Conservation (phyloP, 148 eudicot genomes). For the Suaeda aralocaspica region DNA sequence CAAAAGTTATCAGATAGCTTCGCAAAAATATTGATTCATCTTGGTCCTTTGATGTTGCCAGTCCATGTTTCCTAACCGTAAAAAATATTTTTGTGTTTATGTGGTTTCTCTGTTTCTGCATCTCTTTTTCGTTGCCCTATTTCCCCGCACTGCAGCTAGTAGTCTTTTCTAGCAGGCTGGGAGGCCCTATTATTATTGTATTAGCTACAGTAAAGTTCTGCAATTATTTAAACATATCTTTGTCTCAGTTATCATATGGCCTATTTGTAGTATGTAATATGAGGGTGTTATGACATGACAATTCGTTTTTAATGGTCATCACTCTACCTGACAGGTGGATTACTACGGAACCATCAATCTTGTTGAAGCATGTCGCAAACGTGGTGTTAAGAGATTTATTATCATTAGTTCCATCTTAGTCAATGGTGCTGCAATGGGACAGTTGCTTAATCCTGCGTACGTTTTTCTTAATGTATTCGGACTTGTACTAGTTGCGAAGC, state of each 20-base stretch:
- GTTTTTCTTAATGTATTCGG: slow-evolving; percentile 84
- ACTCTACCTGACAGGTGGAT: slow-evolving; percentile 55
- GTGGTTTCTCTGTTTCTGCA: neutral
- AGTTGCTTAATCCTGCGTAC: slow-evolving; percentile 84
- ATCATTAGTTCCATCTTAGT: slow-evolving; percentile 84
- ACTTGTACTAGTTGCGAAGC: slow-evolving; percentile 77
- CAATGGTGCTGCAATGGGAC: slow-evolving; percentile 99
- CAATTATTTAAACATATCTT: neutral
- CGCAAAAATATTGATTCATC: neutral
- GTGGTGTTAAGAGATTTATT: slow-evolving; percentile 67
- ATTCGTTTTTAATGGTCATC: neutral
- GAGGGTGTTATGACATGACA: neutral
- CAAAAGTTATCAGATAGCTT: no score
- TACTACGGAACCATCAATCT: slow-evolving; percentile 85
- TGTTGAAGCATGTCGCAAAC: slow-evolving; percentile 85
- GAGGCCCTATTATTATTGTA: no score
- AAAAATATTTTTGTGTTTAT: neutral
- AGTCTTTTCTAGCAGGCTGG: neutral
- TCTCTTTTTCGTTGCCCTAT: neutral
- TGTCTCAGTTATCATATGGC: neutral
- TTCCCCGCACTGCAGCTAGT: neutral
- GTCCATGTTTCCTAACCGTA: no score
- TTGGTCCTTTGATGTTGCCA: neutral
- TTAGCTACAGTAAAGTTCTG: neutral
- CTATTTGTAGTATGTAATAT: neutral